These are phyloP conservation scores for Pythium coloratum DNA, from an alignment of 352 stramenopile species.

Conservation along the genomic window DNA sequence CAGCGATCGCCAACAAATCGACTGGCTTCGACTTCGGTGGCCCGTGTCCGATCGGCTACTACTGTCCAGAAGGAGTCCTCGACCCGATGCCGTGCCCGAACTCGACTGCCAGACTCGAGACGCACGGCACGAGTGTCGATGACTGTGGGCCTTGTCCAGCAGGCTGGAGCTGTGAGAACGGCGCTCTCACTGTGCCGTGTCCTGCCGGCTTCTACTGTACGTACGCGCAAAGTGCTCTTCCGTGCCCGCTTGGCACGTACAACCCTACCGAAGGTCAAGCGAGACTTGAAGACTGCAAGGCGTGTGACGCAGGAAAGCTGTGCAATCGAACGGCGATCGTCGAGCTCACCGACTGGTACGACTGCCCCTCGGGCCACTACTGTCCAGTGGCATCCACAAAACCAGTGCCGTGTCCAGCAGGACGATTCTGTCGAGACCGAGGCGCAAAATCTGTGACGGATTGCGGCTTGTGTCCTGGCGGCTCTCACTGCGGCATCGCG, in stretches of 20 bases:
- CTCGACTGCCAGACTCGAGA: constrained; percentile 52
- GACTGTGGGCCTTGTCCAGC: constrained; percentile 79
- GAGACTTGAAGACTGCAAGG: constrained; percentile 50
- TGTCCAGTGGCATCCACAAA: constrained; percentile 48
- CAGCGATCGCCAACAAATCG: constrained; percentile 19
- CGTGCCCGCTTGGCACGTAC: constrained; percentile 62
- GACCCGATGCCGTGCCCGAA: constrained; percentile 70
- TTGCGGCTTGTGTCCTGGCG: constrained; percentile 51
- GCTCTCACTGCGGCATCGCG: constrained; percentile 59
- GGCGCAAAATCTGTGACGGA: constrained; percentile 42
- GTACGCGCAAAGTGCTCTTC: constrained; percentile 40
- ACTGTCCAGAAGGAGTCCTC: constrained; percentile 70
- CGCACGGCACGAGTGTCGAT: constrained; percentile 44
- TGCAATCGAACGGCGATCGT: constrained; percentile 75
- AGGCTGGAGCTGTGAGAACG: constrained; percentile 84
- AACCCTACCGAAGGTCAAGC: constrained; percentile 43
- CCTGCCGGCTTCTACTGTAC: constrained; percentile 62
- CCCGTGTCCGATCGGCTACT: constrained; percentile 72
- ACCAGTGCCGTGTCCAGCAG: constrained; percentile 45
- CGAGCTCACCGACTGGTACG: constrained; percentile 42
- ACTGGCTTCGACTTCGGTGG: constrained; percentile 51
- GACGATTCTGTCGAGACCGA: constrained; percentile 36
- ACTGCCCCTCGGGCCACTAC: constrained; percentile 75
- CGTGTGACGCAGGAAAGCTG: constrained; percentile 65
- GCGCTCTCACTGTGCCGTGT: constrained; percentile 62